Evolutionary conservation across 805 yeast species (phyloP), one percentile per base, ranked within the genome.

Genomic region (Wickerhamomyces canadensis): DNA sequence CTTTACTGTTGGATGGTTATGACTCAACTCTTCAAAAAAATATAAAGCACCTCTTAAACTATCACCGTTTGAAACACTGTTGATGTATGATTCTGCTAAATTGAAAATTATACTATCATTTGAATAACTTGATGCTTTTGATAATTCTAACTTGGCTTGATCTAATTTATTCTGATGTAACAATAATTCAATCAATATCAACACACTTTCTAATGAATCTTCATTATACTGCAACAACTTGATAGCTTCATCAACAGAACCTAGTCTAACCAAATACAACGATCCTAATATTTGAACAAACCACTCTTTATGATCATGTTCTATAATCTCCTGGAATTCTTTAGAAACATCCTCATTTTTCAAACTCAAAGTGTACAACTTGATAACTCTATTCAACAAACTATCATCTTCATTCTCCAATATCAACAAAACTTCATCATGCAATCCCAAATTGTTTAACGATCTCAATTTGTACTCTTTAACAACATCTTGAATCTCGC

Each of bases 1-100:
- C 53, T 69, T 65, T 24, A 64, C 57, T 33, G 68, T 55, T 33
- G 68, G 68, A 41, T 70, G 67, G 24, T 76, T 72, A 41, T 83
- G 78, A 30, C 87, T 68, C 40, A 84, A 67, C 62, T 91, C 98
- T 60, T 91, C 97, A 57, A 72, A 84, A 54, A 82, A 80, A 56
- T 79, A 83, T 59, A 72, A 71, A 16, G 68, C 58, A 10, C 72
- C 65, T 49, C 68, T 67, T 13, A 61, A 38, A 8, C 55, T 47
- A 41, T 63, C 72, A 45, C 65, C 59, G 31, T 68, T 72, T 21
- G 58, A 52, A 5, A 61, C 55, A 37, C 72, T 62, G 39, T 72
- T 67, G 11, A 70, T 61, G 78, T 89, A 85, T 13, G 94, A 78
- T 57, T 86, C 95, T 22, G 87, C 76, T 23, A 87, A 70, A 49